Percentiles rank a stretch among this genome's conserved stretches.
These are phyloP conservation scores for Tetragonia tetragonoides DNA, from an alignment of 148 eudicot genomes.

Conservation along the genomic window DNA sequence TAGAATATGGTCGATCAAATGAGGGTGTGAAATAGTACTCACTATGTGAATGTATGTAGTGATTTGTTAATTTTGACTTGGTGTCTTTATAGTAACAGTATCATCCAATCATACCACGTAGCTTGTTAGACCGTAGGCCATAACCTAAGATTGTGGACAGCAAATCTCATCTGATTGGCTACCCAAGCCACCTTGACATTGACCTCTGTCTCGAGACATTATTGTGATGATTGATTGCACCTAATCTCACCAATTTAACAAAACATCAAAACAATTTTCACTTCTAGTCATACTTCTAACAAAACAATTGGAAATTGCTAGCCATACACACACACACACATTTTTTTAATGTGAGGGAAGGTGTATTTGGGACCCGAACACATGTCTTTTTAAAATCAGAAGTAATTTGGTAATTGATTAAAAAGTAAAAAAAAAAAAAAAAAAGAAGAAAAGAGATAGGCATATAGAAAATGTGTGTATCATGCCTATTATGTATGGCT, in stretches of 20 bases:
- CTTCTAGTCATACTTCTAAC: too few species aligned
- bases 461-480: too few species aligned
- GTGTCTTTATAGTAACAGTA: neutral
- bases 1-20: neutral
- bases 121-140: slow-evolving; percentile 3
- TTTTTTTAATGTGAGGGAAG: too few species aligned
- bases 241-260: neutral
- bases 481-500: too few species aligned
- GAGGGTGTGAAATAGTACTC: neutral
- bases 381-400: too few species aligned
- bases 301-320: too few species aligned
- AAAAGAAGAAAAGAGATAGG: too few species aligned
- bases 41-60: neutral
- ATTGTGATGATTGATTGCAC: slow-evolving; percentile 8
- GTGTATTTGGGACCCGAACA: too few species aligned
- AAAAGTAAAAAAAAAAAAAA: too few species aligned
- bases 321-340: too few species aligned
- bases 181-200: neutral
- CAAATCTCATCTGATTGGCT: slow-evolving; percentile 2
- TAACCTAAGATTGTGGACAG: slow-evolving; percentile 15
- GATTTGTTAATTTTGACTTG: neutral
- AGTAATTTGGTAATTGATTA: too few species aligned
- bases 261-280: too few species aligned
- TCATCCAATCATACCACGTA: slow-evolving; percentile 15
- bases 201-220: neutral